Conservation (phyloP, 1,284 basidiomycete genomes). For the Heimioporus retisporus region DNA sequence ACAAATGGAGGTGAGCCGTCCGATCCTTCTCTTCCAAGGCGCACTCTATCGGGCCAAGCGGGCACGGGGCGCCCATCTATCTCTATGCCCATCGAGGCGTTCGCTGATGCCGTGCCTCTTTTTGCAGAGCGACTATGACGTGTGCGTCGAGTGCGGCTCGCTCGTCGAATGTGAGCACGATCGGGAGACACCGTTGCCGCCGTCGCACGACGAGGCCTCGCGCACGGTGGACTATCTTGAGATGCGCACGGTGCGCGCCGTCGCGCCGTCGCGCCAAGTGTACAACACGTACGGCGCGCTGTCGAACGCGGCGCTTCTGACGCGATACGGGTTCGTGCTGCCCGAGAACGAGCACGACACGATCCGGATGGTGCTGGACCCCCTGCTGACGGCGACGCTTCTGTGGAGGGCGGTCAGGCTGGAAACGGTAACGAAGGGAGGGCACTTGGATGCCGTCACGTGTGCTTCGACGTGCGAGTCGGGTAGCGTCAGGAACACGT, state of each 20-base stretch:
- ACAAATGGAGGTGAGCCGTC: constrained; percentile 73
- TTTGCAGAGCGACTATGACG: constrained; percentile 82
- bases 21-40: constrained; percentile 28
- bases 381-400: constrained; percentile 18
- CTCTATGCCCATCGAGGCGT: constrained; percentile 4
- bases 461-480: constrained; percentile 14
- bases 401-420: constrained; percentile 23
- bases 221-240: constrained; percentile 61
- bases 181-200: constrained; percentile 25
- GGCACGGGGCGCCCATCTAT: constrained; percentile 11
- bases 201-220: constrained; percentile 16
- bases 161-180: constrained; percentile 83
- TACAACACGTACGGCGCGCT: constrained; percentile 88
- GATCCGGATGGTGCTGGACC: constrained; percentile 36
- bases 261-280: constrained; percentile 70
- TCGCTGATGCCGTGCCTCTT: constrained; percentile 21
- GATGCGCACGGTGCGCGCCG: constrained; percentile 69
- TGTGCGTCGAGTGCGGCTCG: constrained; percentile 86
- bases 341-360: constrained; percentile 45
- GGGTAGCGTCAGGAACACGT: constrained; percentile 36
- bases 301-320: constrained; percentile 41
- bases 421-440: constrained; percentile 12
- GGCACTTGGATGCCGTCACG: constrained; percentile 24
- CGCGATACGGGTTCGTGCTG: constrained; percentile 49
- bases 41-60: constrained; percentile 34